phyloP scores from a whole-genome alignment of 495 filamentous ascomycete genomes.

The Durotheca rogersii region DNA sequence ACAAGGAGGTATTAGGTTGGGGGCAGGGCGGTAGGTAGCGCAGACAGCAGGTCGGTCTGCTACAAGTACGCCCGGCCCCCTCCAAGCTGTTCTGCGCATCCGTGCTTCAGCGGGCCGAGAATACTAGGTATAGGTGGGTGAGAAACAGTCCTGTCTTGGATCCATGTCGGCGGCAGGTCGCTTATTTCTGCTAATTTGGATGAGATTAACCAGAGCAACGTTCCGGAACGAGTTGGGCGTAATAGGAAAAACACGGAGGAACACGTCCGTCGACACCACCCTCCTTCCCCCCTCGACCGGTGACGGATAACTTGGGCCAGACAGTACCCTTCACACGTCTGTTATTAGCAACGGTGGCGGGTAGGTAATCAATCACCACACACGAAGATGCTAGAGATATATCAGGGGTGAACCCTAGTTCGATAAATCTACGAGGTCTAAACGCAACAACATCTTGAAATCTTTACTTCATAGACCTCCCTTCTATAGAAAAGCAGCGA shows the following conservation, averaged over 20 bases:
- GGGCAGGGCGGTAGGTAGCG: conserved; percentile 3
- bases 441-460: conserved; percentile 1
- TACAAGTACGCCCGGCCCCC: no score
- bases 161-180: background rate
- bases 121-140: conserved; percentile 1
- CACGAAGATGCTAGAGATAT: background rate
- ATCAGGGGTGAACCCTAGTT: background rate
- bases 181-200: conserved; percentile 1
- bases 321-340: no score
- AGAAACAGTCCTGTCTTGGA: background rate
- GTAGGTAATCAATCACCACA: conserved; percentile 3
- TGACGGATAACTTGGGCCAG: background rate
- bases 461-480: conserved; percentile 18
- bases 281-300: background rate
- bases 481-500: conserved; percentile 24
- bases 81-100: conserved; percentile 15
- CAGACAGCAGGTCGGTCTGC: no score
- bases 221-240: conserved; percentile 8
- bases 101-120: background rate
- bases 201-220: conserved; percentile 16
- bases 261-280: conserved; percentile 7
- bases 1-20: no score
- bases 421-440: background rate
- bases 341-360: no score
- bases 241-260: conserved; percentile 31